Evolutionary conservation across 2,329 filamentous ascomycete species (phyloP).

Genomic region (Hypoxylon sp.): DNA sequence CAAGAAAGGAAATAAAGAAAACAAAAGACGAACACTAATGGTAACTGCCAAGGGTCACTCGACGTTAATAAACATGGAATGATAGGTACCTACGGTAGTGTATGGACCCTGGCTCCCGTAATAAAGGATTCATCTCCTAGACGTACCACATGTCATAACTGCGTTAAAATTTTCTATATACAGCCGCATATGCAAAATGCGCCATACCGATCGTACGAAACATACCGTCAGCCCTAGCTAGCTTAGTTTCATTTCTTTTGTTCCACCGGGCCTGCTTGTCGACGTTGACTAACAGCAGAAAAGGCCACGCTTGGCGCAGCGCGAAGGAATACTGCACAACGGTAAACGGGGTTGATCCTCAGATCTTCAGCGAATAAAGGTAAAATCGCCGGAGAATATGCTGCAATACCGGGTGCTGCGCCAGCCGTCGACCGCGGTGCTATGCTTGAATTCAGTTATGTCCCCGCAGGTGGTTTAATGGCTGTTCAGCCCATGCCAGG

Average conservation of each 20-base stretch:
- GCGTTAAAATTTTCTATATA: constrained; percentile 22
- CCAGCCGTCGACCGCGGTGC: neutral
- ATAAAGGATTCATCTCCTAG: constrained; percentile 30
- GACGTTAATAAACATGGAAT: constrained; percentile 21
- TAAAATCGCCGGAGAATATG: neutral
- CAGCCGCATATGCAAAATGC: constrained; percentile 14
- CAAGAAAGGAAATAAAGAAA: constrained; percentile 10
- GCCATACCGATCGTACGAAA: neutral
- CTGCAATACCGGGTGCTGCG: constrained; percentile 21
- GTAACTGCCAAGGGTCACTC: constrained; percentile 1
- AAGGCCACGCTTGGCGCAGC: constrained; percentile 18
- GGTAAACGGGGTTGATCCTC: constrained; percentile 5
- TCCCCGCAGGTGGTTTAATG: constrained; percentile 1
- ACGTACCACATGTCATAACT: constrained; percentile 24
- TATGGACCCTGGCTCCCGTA: constrained; percentile 13
- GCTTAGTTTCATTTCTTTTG: constrained; percentile 20
- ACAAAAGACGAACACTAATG: constrained; percentile 11
- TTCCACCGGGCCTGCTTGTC: constrained; percentile 6
- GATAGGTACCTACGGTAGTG: constrained; percentile 1
- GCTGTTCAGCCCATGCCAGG: constrained; percentile 25
- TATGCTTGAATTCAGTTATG: constrained; percentile 4
- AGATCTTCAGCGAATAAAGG: constrained; percentile 24
- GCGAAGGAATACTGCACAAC: neutral
- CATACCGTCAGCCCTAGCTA: neutral
- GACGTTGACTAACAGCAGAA: neutral